Conservation (phyloP, 495 filamentous ascomycete species). For the Letharia columbiana region DNA sequence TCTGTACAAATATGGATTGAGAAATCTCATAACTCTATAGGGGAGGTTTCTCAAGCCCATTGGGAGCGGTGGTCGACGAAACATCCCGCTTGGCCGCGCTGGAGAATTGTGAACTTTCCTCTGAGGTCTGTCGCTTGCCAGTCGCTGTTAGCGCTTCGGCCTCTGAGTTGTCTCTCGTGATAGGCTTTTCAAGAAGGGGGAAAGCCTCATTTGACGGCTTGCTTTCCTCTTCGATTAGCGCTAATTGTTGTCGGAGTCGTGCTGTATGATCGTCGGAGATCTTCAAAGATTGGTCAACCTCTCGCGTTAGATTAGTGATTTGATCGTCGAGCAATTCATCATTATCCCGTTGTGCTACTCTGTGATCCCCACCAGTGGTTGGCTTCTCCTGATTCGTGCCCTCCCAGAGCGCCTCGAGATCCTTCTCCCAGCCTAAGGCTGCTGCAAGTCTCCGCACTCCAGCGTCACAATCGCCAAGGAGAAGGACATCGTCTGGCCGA, state of each 20-base stretch:
- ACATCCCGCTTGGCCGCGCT: neutral
- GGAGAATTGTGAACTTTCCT: neutral
- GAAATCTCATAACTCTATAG: conserved; percentile 2
- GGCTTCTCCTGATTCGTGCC: conserved; percentile 29
- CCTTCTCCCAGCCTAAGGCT: conserved; percentile 76
- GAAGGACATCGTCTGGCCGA: conserved; percentile 64
- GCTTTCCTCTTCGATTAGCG: conserved; percentile 11
- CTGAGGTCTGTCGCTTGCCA: neutral
- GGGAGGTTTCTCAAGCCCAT: conserved; percentile 1
- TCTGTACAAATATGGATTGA: neutral
- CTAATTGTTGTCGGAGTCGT: conserved; percentile 35
- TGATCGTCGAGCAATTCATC: conserved; percentile 50
- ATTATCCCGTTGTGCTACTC: conserved; percentile 31
- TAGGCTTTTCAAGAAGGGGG: neutral
- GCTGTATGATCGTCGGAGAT: conserved; percentile 40
- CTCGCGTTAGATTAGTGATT: conserved; percentile 44
- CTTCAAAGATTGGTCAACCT: conserved; percentile 44
- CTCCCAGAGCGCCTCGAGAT: conserved; percentile 66
- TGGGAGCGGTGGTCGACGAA: neutral
- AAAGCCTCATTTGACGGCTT: neutral
- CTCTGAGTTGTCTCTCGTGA: neutral
- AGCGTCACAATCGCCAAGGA: conserved; percentile 69
- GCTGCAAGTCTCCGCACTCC: conserved; percentile 77
- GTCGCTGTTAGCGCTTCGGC: conserved; percentile 2
- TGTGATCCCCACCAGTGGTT: conserved; percentile 29